Base-by-base conservation (phyloP, 257 asterid species). In the Linaria vulgaris region DNA sequence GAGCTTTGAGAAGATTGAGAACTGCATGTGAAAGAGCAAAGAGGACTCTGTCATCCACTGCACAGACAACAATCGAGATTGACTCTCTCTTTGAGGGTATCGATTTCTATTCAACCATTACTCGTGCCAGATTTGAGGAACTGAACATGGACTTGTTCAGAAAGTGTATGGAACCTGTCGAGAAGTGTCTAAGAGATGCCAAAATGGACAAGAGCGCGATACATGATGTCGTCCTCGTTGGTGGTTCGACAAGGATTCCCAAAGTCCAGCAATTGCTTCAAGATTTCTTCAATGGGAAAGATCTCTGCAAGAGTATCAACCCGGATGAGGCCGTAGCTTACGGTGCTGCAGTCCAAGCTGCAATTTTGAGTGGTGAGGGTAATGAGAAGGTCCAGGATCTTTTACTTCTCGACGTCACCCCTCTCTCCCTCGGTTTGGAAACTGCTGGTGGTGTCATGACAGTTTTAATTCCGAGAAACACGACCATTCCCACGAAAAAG, bases 121-220 rank as follows among this genome's bases (percentile, higher is more conserved):
- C 80, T 22, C 77, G 80, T 71, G 80, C 80, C 59, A 66, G 80
- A 54, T 76, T 76, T 25, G 77, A 76, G 66, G 77, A 76, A 60
- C 63, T 76, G 22, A 76, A 76, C 72, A 76, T 76, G 80, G 80
- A 76, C 43, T 56, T 71, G 56, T 76, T 76, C 58, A 72, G 77
- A 12, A 76, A 76, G 68, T 76, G 80, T 54, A 71, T 71, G 80
- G 80, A 76, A 9, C 77, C 74, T 2, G 77, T 76, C 21, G 80
- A 71, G 65, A 76, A 76, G 66, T 71, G 80, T 62, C 51, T 67
- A 61, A 62, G 71, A 46, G 80, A 75, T 61, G 80, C 80, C 0
- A 75, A 75, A 56, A 75, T 75, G 77, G 74, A 71, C 71, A 76
- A 67, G 74, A 76, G 74, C 71, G 47, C 71, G 6, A 34, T 71